Percentiles rank a stretch among this genome's conserved stretches.
phyloP scores from a whole-genome alignment of 352 stramenopile genomes.

The Phytophthora ohioensis region DNA sequence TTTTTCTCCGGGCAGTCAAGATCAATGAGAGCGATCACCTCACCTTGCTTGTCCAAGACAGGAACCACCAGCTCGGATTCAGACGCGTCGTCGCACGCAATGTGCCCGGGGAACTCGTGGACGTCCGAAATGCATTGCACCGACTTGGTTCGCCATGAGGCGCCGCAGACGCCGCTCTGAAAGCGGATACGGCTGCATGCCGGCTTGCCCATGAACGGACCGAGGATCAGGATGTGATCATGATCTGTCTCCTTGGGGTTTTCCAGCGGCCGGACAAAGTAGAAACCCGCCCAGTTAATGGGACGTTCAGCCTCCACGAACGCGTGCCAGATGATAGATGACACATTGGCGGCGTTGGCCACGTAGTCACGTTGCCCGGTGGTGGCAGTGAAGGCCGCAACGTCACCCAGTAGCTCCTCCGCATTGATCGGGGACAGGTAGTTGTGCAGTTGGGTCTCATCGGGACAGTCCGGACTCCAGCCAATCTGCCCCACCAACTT shows the following conservation, averaged over 20 bases:
- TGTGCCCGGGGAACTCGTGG: constrained; percentile 82
- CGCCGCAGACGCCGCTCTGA: constrained; percentile 77
- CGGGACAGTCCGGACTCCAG: constrained; percentile 72
- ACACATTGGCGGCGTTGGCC: constrained; percentile 83
- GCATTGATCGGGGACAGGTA: constrained; percentile 72
- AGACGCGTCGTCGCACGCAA: constrained; percentile 83
- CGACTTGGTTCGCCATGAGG: constrained; percentile 65
- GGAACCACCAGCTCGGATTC: constrained; percentile 86
- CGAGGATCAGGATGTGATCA: constrained; percentile 73
- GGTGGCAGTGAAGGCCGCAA: constrained; percentile 68
- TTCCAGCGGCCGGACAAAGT: constrained; percentile 73
- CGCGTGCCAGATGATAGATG: constrained; percentile 85
- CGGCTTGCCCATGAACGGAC: constrained; percentile 85
- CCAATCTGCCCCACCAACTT: constrained; percentile 62
- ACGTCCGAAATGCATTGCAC: constrained; percentile 82
- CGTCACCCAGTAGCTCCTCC: constrained; percentile 65
- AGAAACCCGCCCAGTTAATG: constrained; percentile 88
- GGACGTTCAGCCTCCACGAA: constrained; percentile 66
- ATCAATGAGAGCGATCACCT: constrained; percentile 81
- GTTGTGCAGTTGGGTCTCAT: constrained; percentile 58
- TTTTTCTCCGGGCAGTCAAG: constrained; percentile 77
- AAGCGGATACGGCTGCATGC: constrained; percentile 85
- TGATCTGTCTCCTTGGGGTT: constrained; percentile 67
- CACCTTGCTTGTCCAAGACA: constrained; percentile 66
- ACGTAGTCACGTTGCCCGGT: constrained; percentile 78